These are phyloP conservation scores for Myxozyma vanderwaltii DNA, from an alignment of 805 yeast species.

Conservation along the genomic window DNA sequence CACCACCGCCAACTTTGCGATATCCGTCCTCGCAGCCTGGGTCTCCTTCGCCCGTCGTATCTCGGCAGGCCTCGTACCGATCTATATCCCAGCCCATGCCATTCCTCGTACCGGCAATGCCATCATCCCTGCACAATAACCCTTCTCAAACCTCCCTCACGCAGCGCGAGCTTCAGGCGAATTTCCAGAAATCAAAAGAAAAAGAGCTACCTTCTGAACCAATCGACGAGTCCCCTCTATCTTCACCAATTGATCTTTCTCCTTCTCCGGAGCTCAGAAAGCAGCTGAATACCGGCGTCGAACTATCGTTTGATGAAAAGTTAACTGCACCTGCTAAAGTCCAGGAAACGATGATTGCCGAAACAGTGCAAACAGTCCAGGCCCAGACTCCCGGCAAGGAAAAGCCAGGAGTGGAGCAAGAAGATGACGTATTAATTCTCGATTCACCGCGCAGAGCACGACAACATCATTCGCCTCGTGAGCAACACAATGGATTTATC, in stretches of 20 bases:
- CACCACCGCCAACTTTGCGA: background rate
- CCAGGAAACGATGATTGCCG: background rate
- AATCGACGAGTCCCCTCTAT: slow-evolving; percentile 9
- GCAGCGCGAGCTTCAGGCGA: slow-evolving; percentile 15
- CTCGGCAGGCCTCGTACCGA: background rate
- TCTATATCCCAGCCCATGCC: slow-evolving; percentile 11
- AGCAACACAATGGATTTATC: slow-evolving; percentile 16
- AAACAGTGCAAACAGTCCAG: background rate
- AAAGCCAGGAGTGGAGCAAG: background rate
- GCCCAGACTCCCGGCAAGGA: background rate
- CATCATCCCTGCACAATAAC: slow-evolving; percentile 5
- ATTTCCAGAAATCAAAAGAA: slow-evolving; percentile 22
- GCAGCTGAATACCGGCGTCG: background rate
- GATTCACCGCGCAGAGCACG: slow-evolving; percentile 24
- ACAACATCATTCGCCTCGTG: slow-evolving; percentile 18
- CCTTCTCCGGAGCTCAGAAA: slow-evolving; percentile 1
- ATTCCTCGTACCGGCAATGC: background rate
- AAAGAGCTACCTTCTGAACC: slow-evolving; percentile 33
- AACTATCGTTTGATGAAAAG: background rate
- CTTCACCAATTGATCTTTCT: slow-evolving; percentile 7
- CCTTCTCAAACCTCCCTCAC: slow-evolving; percentile 20
- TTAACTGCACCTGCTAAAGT: slow-evolving; percentile 8
- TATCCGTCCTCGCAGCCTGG: slow-evolving; percentile 6
- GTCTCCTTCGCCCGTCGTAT: slow-evolving; percentile 24
- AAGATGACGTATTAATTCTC: slow-evolving; percentile 6